Conservation (phyloP, 305 asterid species). For the Fraxinus sp. region DNA sequence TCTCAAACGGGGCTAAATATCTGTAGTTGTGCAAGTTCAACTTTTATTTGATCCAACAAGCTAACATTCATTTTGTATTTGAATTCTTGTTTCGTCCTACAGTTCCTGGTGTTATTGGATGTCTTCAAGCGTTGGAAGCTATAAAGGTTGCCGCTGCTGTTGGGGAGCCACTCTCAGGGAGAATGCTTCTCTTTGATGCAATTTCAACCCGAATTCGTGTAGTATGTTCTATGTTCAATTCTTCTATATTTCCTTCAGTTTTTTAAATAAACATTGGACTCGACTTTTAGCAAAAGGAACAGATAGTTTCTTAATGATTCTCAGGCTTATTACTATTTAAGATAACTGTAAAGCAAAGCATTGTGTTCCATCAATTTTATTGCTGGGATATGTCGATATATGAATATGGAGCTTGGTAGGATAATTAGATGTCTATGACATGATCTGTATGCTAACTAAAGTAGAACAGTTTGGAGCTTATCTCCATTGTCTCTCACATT, state of each 20-base stretch:
- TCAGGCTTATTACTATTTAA: background rate
- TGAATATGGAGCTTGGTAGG: background rate
- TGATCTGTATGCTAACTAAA: background rate
- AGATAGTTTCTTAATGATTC: background rate
- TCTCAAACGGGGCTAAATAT: background rate
- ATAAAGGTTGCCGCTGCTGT: constrained; percentile 73
- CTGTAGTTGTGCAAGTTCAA: background rate
- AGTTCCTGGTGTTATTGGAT: constrained; percentile 97
- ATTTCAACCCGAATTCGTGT: constrained; percentile 70
- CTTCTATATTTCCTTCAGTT: background rate
- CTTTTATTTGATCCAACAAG: background rate
- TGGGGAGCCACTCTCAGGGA: constrained; percentile 88
- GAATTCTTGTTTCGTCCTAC: constrained; percentile 25
- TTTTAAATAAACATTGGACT: background rate
- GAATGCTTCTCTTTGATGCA: constrained; percentile 66
- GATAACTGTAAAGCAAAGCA: background rate
- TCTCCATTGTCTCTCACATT: background rate
- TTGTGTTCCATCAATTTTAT: background rate
- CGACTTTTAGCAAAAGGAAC: background rate
- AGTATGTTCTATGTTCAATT: constrained; percentile 40
- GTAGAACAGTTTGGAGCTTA: background rate
- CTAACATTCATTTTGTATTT: constrained; percentile 2
- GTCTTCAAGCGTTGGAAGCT: constrained; percentile 94
- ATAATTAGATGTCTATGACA: background rate
- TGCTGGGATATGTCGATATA: background rate